A percentile compares a stretch with the other conserved stretches of the same genome.
Evolutionary conservation across 2,329 filamentous ascomycete genomes (phyloP).

Genomic region (Decorospora gaudefroyi): DNA sequence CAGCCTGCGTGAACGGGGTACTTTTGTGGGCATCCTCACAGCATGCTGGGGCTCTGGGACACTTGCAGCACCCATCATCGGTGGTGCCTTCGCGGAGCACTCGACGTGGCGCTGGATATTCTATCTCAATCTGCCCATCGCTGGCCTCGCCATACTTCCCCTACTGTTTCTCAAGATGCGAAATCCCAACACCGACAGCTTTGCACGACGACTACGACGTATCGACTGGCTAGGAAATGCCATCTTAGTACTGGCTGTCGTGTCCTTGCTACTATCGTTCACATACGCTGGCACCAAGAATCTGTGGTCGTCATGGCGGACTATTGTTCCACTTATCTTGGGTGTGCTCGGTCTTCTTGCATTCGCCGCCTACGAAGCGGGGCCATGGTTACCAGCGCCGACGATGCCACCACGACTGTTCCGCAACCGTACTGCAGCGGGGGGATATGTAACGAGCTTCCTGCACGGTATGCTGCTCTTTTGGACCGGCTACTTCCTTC

Average conservation of each 20-base stretch:
- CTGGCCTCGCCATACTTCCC: conserved; percentile 21
- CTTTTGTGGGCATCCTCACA: conserved; percentile 37
- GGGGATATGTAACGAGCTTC: conserved; percentile 46
- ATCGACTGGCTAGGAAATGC: conserved; percentile 52
- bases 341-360: conserved; percentile 46
- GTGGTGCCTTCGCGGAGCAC: conserved; percentile 22
- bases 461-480: conserved; percentile 46
- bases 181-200: too few relatives aligned
- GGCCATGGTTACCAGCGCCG: conserved; percentile 22
- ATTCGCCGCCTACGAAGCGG: conserved; percentile 46
- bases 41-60: conserved; percentile 17
- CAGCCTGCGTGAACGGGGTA: conserved; percentile 50
- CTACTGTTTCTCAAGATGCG: conserved; percentile 31
- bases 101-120: conserved; percentile 54
- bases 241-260: conserved; percentile 47
- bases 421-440: conserved; percentile 42
- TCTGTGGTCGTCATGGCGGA: conserved; percentile 47
- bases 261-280: conserved; percentile 50
- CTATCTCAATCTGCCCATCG: conserved; percentile 35
- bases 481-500: conserved; percentile 51
- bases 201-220: too few relatives aligned
- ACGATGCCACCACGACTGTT: conserved; percentile 51
- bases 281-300: conserved; percentile 50
- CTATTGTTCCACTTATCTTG: conserved; percentile 51
- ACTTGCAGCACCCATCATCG: conserved; percentile 20